A percentile compares a stretch with the other conserved stretches of the same genome.
Evolutionary conservation across 1,284 basidiomycete genomes (phyloP).

Genomic region (Tylopilus sp.): DNA sequence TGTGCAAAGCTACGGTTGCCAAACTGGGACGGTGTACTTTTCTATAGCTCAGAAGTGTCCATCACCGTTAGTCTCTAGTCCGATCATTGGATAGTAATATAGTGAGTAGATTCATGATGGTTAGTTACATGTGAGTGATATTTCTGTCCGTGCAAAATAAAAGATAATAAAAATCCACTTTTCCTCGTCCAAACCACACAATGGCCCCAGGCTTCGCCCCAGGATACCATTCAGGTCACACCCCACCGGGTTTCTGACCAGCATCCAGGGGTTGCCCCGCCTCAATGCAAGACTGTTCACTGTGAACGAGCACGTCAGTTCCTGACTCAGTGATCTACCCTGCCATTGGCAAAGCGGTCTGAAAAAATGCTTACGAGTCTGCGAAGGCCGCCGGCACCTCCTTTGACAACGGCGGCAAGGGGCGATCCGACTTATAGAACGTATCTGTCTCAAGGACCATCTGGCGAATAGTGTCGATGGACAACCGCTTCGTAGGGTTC

Average conservation of each 20-base stretch:
- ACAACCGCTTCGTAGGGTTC: conserved; percentile 48
- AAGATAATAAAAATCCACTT: not conserved
- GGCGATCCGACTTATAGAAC: conserved; percentile 47
- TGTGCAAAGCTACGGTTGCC: no score
- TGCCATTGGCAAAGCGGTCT: no score
- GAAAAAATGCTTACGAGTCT: not conserved
- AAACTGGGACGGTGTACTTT: no score
- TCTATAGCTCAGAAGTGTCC: no score
- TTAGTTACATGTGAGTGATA: not conserved
- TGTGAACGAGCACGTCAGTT: not conserved
- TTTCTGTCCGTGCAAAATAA: not conserved
- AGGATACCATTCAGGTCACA: not conserved
- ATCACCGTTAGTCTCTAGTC: not conserved
- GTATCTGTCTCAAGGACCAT: conserved; percentile 53
- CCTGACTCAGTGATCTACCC: not conserved
- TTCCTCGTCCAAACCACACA: not conserved
- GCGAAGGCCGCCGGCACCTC: not conserved
- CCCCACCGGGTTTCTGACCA: not conserved
- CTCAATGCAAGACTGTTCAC: not conserved
- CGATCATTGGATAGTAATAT: not conserved
- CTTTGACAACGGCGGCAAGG: not conserved
- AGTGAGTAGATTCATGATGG: not conserved
- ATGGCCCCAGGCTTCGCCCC: not conserved
- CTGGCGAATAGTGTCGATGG: conserved; percentile 54
- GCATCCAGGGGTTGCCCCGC: not conserved